A percentile compares a stretch with the other conserved stretches of the same genome.
phyloP scores from a whole-genome alignment of 2,329 filamentous ascomycete species.

The Fusarium citri region DNA sequence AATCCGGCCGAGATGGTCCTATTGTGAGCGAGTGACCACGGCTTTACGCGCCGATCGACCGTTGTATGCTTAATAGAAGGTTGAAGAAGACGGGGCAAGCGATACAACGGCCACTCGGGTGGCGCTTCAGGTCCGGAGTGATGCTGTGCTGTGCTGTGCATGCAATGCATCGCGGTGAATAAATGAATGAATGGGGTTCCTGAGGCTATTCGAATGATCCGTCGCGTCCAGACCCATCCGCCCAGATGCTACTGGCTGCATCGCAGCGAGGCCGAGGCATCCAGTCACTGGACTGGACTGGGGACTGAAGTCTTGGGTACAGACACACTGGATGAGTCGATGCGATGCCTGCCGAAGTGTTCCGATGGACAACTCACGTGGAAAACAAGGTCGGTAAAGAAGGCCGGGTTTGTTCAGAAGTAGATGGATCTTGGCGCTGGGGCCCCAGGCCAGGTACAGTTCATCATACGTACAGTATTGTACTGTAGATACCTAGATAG shows the following conservation, averaged over 20 bases:
- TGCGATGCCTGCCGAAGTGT: conserved; percentile 18
- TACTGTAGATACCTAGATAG: background rate
- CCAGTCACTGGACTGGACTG: background rate
- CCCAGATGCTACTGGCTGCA: conserved; percentile 7
- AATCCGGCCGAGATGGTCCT: conserved; percentile 16
- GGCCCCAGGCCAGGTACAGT: conserved; percentile 16
- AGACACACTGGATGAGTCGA: background rate
- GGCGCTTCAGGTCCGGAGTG: conserved; percentile 16
- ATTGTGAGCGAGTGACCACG: conserved; percentile 6
- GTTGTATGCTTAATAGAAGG: conserved; percentile 6
- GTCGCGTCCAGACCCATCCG: conserved; percentile 18
- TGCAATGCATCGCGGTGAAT: conserved; percentile 1
- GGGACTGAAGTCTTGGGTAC: background rate
- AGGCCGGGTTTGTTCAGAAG: conserved; percentile 22
- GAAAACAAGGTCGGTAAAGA: conserved; percentile 15
- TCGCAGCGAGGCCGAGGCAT: conserved; percentile 12
- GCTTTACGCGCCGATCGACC: conserved; percentile 26
- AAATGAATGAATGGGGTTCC: background rate
- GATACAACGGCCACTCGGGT: conserved; percentile 1
- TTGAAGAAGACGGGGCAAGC: background rate
- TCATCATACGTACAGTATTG: background rate
- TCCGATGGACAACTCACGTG: conserved; percentile 28
- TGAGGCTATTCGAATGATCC: conserved; percentile 10
- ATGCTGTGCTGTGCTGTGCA: background rate
- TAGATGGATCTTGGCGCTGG: conserved; percentile 26